Evolutionary conservation across 495 filamentous ascomycete genomes (phyloP).

Genomic region (Gamarada debralockiae): DNA sequence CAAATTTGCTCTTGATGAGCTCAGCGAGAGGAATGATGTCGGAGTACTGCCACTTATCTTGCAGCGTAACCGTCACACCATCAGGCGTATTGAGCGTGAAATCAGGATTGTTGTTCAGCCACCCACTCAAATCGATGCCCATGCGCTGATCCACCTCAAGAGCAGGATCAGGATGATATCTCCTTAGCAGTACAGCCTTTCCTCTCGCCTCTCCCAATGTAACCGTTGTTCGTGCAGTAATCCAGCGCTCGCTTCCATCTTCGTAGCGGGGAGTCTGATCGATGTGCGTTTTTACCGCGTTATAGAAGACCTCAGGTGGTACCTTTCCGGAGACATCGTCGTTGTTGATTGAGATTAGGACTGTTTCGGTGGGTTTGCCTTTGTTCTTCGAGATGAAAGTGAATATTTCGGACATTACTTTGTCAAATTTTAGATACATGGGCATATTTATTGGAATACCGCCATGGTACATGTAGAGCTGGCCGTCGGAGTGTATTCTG

Average conservation of each 20-base stretch:
- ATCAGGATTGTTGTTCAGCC: slow-evolving; percentile 19
- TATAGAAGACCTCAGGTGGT: slow-evolving; percentile 17
- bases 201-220: slow-evolving; percentile 14
- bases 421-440: slow-evolving; percentile 15
- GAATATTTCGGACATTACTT: slow-evolving; percentile 17
- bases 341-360: slow-evolving; percentile 20
- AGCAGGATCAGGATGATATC: slow-evolving; percentile 11
- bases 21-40: slow-evolving; percentile 25
- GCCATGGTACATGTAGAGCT: slow-evolving; percentile 20
- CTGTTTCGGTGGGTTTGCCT: slow-evolving; percentile 13
- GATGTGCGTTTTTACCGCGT: slow-evolving; percentile 23
- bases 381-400: slow-evolving; percentile 14
- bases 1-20: slow-evolving; percentile 23
- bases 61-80: slow-evolving; percentile 18
- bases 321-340: slow-evolving; percentile 16
- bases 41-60: slow-evolving; percentile 31
- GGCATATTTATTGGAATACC: slow-evolving; percentile 18
- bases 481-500: slow-evolving; percentile 12
- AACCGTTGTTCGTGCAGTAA: slow-evolving; percentile 8
- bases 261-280: slow-evolving; percentile 8
- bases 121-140: slow-evolving; percentile 18
- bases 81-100: slow-evolving; percentile 27
- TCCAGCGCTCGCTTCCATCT: slow-evolving; percentile 10
- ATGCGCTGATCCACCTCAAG: not conserved
- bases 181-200: slow-evolving; percentile 14